Percentiles rank a stretch among this genome's conserved stretches.
Conservation (phyloP, 164 flowering plant species). For the Euptelea pleiosperma region DNA sequence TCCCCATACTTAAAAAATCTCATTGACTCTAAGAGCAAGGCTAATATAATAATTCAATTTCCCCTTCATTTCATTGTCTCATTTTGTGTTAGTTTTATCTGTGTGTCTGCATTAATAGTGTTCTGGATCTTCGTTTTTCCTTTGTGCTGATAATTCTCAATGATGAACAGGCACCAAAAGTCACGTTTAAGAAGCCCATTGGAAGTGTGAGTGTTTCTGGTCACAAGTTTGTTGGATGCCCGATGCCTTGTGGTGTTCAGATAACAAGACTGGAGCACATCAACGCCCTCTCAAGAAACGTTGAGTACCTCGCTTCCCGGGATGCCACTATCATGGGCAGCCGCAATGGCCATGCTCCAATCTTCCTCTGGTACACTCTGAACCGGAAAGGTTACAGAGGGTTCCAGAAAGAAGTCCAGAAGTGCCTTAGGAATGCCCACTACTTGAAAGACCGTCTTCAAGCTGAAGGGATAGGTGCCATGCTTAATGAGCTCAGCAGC, state of each 20-base stretch:
- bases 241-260: constrained; percentile 98
- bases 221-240: constrained; percentile 96
- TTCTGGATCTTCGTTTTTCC: background rate
- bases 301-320: constrained; percentile 92
- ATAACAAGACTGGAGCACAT: constrained; percentile 84
- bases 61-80: no score
- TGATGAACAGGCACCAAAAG: constrained; percentile 81
- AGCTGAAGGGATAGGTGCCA: constrained; percentile 76
- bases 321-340: constrained; percentile 99
- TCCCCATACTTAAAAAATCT: no score
- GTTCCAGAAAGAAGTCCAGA: constrained; percentile 93
- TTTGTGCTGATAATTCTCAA: constrained; percentile 1
- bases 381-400: constrained; percentile 89
- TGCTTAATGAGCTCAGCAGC: constrained; percentile 96
- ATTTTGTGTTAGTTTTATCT: no score
- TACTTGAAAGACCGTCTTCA: constrained; percentile 72
- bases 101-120: no score
- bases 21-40: no score
- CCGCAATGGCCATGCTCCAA: constrained; percentile 94
- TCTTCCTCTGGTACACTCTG: constrained; percentile 93
- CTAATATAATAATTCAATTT: no score
- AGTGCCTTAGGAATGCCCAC: constrained; percentile 88
- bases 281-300: constrained; percentile 80
- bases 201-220: constrained; percentile 98
- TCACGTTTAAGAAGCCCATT: constrained; percentile 85